Evolutionary conservation across 495 filamentous ascomycete species (phyloP), one percentile per base, ranked within the genome.

Genomic region (Hypoxylon intermedium): DNA sequence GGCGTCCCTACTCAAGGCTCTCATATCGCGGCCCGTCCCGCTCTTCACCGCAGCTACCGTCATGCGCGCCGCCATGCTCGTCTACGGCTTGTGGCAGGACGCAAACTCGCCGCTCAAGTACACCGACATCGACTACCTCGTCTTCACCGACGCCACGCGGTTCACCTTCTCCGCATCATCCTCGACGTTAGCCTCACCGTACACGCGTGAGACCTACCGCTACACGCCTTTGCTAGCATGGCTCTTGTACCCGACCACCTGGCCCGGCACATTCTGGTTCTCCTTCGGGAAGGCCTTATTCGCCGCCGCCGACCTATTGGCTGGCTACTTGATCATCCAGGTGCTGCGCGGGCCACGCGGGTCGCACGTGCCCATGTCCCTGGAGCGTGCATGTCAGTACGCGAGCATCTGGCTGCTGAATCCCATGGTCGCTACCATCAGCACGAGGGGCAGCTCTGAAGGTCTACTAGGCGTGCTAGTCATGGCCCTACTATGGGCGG

Each of bases 121-220:
- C 81, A 98, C 95, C 48, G 94, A 98, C 74, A 96, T 98, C 69
- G 94, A 98, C 82, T 98, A 98, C 79, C 86, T 89, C 65, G 94
- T 98, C 58, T 98, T 98, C 80, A 98, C 95, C n/a, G 92, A 97
- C 71, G 94, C 94, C 7, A 84, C 95, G 6, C 90, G 89, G 57
- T 93, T 88, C 70, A 81, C 90, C 36, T 71, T 71, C 47, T 21
- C 58, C 7, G 18, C 42, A 24, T 74, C 81, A 0, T 77, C 72
- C 20, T 79, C 89, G 1, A 71, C 65, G 2, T 71, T 74, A 3
- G 57, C 69, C 30, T 89, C 89, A 1, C 94, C 94, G 0, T 98
- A 98, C 72, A 76, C 80, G 18, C 83, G 94, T 26, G 94, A 94
- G 67, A 98, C 94, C 0, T 98, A 98, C 75, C 90, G 94, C 51